Base-by-base conservation (phyloP, 345 rosid genomes). In the Eucalyptus viminalis region DNA sequence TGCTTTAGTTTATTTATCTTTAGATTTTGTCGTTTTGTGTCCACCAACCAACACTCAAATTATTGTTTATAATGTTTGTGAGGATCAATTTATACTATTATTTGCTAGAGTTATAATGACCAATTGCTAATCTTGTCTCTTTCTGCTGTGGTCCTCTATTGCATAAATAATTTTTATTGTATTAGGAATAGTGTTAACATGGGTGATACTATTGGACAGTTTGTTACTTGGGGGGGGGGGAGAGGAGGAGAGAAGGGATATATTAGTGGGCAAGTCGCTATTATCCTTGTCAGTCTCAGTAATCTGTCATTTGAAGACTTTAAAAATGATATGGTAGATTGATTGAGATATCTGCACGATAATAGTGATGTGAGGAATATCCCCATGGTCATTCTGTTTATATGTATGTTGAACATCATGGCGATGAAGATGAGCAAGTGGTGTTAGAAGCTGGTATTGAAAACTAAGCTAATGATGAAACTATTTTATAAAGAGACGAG, bases 281-380 rank as follows among this genome's bases (percentile, higher is more conserved):
- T 22, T 56, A 24, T 22, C 29, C 62, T 24, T 34, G 22, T 69
- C 7, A 69, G 2, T 69, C 22, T 15, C 6, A 69, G 3, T 9
- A 34, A 8, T 10, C 2, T 69, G 0, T 17, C 80, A 69, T 34
- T 31, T 69, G 16, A 31, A 65, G 6, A n/a, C 11, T 65, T 65
- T 65, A n/a, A 14, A 14, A 65, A 34, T 3, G 43, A 8, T 17
- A 69, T 69, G 1, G 43, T 8, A 15, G 43, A 69, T 16, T 9
- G 22, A 16, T 14, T 34, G 24, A 19, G 12, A 31, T 9, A 69
- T 16, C 0, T 16, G 4, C 24, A 65, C 3, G 0, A n/a, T 65
- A 31, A 65, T 65, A 65, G 37, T n/a, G 40, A n/a, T n/a, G 76
- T n/a, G 37, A 65, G 37, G 21, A 31, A 65, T 14, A 53, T 53